phyloP scores from a whole-genome alignment of 352 stramenopile species.

The Thalassiosira mediterranea region DNA sequence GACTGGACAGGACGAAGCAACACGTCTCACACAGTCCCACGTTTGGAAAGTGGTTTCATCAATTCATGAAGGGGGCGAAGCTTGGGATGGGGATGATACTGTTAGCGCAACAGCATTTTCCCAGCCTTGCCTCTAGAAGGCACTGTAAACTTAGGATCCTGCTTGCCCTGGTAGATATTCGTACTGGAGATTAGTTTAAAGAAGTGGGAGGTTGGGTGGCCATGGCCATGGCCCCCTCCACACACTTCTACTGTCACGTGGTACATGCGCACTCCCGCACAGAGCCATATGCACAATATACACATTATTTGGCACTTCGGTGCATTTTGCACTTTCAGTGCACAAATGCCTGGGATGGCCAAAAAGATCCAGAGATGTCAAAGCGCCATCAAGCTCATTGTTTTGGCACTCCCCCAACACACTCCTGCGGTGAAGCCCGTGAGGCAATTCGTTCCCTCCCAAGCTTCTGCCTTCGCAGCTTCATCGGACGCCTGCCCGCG shows the following conservation, averaged over 20 bases:
- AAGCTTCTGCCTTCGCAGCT: background rate
- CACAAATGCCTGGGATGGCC: too few relatives aligned
- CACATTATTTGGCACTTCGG: too few relatives aligned
- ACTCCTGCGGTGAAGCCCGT: slow-evolving; percentile 5
- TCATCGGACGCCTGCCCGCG: background rate
- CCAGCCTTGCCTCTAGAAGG: slow-evolving; percentile 1
- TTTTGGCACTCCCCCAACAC: slow-evolving; percentile 4
- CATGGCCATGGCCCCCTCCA: background rate
- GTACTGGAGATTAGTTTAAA: background rate
- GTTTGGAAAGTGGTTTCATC: slow-evolving; percentile 9
- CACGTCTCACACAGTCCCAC: too few relatives aligned
- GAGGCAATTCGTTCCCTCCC: background rate
- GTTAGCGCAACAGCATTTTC: background rate
- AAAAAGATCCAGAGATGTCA: too few relatives aligned
- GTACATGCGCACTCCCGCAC: background rate
- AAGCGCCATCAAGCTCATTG: background rate
- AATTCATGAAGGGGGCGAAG: slow-evolving; percentile 24
- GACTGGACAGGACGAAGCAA: too few relatives aligned
- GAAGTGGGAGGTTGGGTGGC: background rate
- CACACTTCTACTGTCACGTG: background rate
- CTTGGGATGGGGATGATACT: slow-evolving; percentile 25
- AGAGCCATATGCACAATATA: too few relatives aligned
- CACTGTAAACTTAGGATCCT: background rate
- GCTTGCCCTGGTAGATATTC: background rate
- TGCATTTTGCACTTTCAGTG: too few relatives aligned